phyloP scores from a whole-genome alignment of 2,329 filamentous ascomycete species.

The Paecilomyces variotii region DNA sequence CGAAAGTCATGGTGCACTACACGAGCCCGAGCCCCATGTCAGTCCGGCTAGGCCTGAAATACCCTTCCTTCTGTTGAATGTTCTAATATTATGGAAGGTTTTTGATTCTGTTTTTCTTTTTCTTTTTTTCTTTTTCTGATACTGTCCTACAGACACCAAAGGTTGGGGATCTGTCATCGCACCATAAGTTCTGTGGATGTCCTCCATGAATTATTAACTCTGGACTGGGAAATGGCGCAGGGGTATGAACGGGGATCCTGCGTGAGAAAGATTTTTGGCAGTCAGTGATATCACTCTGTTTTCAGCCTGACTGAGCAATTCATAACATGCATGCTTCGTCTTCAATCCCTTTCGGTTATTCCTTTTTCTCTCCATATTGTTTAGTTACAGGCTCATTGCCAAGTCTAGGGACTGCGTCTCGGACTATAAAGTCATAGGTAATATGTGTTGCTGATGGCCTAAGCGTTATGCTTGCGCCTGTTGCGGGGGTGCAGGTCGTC shows the following conservation, averaged over 20 bases:
- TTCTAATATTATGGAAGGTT: background rate
- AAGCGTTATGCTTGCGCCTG: background rate
- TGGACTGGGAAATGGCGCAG: background rate
- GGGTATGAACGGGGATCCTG: background rate
- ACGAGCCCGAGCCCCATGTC: background rate
- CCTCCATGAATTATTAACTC: background rate
- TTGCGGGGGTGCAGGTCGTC: background rate
- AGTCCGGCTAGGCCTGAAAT: background rate
- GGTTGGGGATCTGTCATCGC: background rate
- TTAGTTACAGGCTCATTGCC: background rate
- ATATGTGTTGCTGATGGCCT: background rate
- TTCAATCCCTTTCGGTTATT: background rate
- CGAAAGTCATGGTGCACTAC: background rate
- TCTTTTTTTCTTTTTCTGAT: background rate
- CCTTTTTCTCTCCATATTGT: background rate
- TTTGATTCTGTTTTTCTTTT: background rate
- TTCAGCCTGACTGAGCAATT: background rate
- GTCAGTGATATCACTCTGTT: background rate
- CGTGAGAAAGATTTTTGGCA: background rate
- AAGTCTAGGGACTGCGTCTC: background rate
- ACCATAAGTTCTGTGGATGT: background rate
- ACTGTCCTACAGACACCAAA: background rate
- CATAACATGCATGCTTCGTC: background rate
- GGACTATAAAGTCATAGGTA: background rate
- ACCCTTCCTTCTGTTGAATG: background rate